Evolutionary conservation across 2,329 filamentous ascomycete genomes (phyloP).

Genomic region (Xylariaceae sp.): DNA sequence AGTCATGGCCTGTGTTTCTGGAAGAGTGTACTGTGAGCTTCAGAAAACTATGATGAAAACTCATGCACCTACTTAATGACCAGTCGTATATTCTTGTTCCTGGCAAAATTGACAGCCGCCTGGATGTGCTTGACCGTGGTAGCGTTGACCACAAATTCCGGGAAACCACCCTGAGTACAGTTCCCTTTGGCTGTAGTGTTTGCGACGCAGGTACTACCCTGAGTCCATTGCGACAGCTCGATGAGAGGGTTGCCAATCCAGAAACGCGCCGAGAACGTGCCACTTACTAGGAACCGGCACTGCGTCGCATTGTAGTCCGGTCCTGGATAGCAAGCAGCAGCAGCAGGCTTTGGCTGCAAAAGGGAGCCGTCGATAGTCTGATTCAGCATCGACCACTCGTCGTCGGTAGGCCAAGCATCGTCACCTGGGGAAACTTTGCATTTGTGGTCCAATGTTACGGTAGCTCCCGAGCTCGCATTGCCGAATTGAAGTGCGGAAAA

Average conservation of each 20-base stretch:
- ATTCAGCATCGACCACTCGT: constrained; percentile 25
- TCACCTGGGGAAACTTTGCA: constrained; percentile 25
- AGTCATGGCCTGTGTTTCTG: constrained; percentile 45
- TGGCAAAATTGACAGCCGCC: constrained; percentile 29
- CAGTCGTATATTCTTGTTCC: constrained; percentile 31
- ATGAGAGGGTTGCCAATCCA: constrained; percentile 31
- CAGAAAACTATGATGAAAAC: constrained; percentile 9
- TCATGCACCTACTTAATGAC: constrained; percentile 31
- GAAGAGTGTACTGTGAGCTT: too few species aligned
- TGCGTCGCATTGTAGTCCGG: constrained; percentile 18
- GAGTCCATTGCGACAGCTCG: constrained; percentile 26
- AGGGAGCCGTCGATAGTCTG: constrained; percentile 23
- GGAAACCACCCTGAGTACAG: constrained; percentile 31
- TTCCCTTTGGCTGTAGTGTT: constrained; percentile 19
- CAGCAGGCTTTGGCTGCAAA: constrained; percentile 26
- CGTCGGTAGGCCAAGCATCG: constrained; percentile 18
- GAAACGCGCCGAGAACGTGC: constrained; percentile 20
- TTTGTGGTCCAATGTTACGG: not conserved
- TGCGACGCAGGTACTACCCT: constrained; percentile 29
- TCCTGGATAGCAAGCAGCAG: constrained; percentile 26
- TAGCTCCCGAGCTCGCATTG: constrained; percentile 4
- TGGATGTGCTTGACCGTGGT: constrained; percentile 32
- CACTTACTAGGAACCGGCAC: constrained; percentile 23
- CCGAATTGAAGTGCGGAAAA: constrained; percentile 18
- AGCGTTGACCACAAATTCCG: constrained; percentile 33